These are phyloP conservation scores for Globisporangium orthogonon DNA, from an alignment of 352 stramenopile genomes.

Conservation along the genomic window DNA sequence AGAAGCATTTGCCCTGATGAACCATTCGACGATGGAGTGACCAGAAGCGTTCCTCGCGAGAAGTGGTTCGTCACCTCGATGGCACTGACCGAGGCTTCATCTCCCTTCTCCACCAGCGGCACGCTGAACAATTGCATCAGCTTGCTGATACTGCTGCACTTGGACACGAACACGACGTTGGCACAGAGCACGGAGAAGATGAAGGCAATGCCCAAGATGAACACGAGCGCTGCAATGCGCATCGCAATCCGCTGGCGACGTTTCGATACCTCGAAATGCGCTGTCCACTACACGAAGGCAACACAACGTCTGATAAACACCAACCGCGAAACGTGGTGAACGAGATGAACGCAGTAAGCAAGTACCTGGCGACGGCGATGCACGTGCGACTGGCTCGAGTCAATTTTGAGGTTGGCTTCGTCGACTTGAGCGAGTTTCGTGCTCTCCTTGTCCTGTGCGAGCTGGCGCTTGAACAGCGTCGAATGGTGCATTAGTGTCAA, in stretches of 20 bases:
- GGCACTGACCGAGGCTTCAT: conserved; percentile 4
- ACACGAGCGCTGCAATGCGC: conserved; percentile 38
- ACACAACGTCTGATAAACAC: no score
- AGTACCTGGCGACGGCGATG: conserved; percentile 12
- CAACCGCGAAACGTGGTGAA: no score
- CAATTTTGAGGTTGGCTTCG: background rate
- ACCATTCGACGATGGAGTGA: conserved; percentile 14
- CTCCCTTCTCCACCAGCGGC: conserved; percentile 25
- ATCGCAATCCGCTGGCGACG: conserved; percentile 57
- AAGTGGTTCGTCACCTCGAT: conserved; percentile 40
- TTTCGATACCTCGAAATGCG: conserved; percentile 56
- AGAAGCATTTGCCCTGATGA: conserved; percentile 25
- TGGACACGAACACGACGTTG: conserved; percentile 62
- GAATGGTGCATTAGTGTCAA: conserved; percentile 48
- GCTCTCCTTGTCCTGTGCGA: conserved; percentile 44
- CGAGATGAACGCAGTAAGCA: no score
- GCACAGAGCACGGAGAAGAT: conserved; percentile 48
- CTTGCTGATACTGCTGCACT: conserved; percentile 63
- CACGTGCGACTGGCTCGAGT: conserved; percentile 4
- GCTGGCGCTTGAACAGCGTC: conserved; percentile 45
- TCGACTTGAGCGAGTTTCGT: conserved; percentile 25
- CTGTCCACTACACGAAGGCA: conserved; percentile 30
- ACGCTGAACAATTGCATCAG: conserved; percentile 31
- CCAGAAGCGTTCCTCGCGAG: conserved; percentile 25
- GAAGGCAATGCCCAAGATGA: conserved; percentile 40